Evolutionary conservation across 2,329 filamentous ascomycete genomes (phyloP), one percentile per base, ranked within the genome.

Genomic region (Phaeosphaeriaceae sp.): DNA sequence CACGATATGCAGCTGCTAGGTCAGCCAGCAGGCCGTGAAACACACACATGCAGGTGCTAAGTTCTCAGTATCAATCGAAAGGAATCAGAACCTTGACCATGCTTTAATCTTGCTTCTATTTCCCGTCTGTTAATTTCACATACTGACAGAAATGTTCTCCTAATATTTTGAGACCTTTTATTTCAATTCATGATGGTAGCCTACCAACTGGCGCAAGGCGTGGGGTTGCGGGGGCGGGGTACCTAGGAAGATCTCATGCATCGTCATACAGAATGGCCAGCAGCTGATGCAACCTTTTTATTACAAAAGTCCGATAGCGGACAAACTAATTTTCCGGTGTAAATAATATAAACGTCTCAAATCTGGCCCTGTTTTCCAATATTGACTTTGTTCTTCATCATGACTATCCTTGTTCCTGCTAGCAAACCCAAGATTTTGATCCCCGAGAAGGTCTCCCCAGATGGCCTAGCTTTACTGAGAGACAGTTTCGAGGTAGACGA

Each of bases 401-500:
- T 74, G 72, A 49, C 70, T 21, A 67, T 72, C 28, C 46, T 64
- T 21, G 53, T 60, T 15, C 54, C 65, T 20, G 56, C 58, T 23
- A 48, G 63, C 16, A 73, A 68, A 33, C 74, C 78, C 1, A 83
- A 80, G 65, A 78, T 92, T 54, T 82, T 94, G 21, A 88, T 92
- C 33, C 86, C 89, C 1, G 89, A 93, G 67, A 92, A 91, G 70
- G 82, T 93, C 36, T 92, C 89, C 1, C 78, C 85, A n/a, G 89
- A 93, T 70, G 89, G 89, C 9, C 79, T 93, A 15, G 83, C 86
- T 15, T 76, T 92, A 16, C 80, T 93, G 30, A 80, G 82, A 28
- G 80, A 81, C 16, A 80, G 83, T 30, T 86, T 89, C 62, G 83
- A 90, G 17, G 87, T 93, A 28, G 84, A 93, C 66, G 84, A 86